Evolutionary conservation across 1,284 basidiomycete species (phyloP).

Genomic region (Entoloma clypeatum): DNA sequence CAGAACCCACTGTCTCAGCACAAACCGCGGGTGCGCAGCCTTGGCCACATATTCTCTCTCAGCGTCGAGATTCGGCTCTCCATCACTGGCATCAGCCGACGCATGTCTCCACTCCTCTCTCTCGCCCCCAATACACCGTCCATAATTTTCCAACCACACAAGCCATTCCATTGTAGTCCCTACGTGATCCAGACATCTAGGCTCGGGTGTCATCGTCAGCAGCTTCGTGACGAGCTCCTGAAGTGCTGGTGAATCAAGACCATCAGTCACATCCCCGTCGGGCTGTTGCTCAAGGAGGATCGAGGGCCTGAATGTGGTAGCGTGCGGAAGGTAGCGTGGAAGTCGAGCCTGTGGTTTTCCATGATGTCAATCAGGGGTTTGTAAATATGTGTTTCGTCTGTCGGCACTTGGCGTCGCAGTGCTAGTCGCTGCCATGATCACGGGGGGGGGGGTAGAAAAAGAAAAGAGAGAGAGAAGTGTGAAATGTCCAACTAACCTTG

Average conservation of each 20-base stretch:
- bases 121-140: constrained; percentile 54
- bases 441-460: constrained; percentile 4
- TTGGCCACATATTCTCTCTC: constrained; percentile 44
- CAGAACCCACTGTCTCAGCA: constrained; percentile 89
- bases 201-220: constrained; percentile 44
- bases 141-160: constrained; percentile 69
- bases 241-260: constrained; percentile 29
- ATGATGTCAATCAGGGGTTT: constrained; percentile 69
- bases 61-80: constrained; percentile 39
- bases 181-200: constrained; percentile 38
- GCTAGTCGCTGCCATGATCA: constrained; percentile 61
- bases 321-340: constrained; percentile 76
- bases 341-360: constrained; percentile 71
- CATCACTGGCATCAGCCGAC: constrained; percentile 37
- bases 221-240: constrained; percentile 48
- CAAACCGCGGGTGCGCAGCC: constrained; percentile 79
- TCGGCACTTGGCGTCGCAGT: constrained; percentile 47
- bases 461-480: no score
- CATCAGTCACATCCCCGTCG: no score
- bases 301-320: constrained; percentile 62
- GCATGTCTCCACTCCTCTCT: constrained; percentile 47
- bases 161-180: constrained; percentile 49
- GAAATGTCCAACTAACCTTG: constrained; percentile 57
- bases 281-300: no score
- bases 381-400: constrained; percentile 60